phyloP scores from a whole-genome alignment of 352 stramenopile genomes.

The Albugo laibachii region DNA sequence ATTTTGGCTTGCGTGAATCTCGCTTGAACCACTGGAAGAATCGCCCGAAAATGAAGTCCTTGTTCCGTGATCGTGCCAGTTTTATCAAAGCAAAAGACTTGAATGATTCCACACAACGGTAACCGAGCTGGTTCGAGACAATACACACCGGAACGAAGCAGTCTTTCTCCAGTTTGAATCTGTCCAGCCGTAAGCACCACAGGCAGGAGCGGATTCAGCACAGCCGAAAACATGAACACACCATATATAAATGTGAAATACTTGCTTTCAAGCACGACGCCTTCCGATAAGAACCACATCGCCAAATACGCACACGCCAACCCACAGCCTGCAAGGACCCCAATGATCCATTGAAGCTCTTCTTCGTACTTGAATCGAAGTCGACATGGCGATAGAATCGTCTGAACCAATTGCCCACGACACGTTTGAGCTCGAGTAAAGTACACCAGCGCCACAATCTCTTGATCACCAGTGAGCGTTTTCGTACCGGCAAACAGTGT shows the following conservation, averaged over 20 bases:
- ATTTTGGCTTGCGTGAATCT: constrained; percentile 7
- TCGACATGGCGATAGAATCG: constrained; percentile 67
- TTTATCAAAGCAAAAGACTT: constrained; percentile 80
- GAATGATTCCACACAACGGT: constrained; percentile 78
- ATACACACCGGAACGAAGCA: constrained; percentile 51
- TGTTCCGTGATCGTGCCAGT: constrained; percentile 79
- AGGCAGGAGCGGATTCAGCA: constrained; percentile 71
- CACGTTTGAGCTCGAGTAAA: constrained; percentile 69
- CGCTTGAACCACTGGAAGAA: constrained; percentile 29
- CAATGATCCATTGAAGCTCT: constrained; percentile 67
- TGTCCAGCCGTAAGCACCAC: constrained; percentile 80
- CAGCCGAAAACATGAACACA: constrained; percentile 56
- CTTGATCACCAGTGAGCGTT: constrained; percentile 41
- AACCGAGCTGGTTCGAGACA: constrained; percentile 73
- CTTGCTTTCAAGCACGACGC: constrained; percentile 49
- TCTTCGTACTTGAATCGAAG: constrained; percentile 86
- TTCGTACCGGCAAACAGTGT: constrained; percentile 76
- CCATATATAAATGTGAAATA: constrained; percentile 47
- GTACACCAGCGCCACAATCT: constrained; percentile 58
- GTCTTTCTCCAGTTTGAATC: constrained; percentile 62
- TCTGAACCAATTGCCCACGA: constrained; percentile 65
- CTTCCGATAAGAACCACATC: constrained; percentile 51
- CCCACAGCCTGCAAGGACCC: constrained; percentile 62
- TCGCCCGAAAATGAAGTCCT: constrained; percentile 23
- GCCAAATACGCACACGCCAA: constrained; percentile 45